Evolutionary conservation across 129 eudicot species (phyloP).

Genomic region (Chrysanthemum lavandulifolium): DNA sequence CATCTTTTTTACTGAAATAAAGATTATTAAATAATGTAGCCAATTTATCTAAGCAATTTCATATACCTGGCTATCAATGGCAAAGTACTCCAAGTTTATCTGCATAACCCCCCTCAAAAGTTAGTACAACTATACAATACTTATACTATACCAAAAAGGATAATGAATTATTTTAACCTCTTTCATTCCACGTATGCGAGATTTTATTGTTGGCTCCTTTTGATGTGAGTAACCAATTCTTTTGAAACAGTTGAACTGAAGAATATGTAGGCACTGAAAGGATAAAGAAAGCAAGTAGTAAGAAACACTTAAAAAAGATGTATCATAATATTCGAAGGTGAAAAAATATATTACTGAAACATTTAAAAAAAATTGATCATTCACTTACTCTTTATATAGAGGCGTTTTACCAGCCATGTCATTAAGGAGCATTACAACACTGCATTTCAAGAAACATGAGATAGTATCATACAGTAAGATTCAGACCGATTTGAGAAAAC

Average conservation of each 20-base stretch:
- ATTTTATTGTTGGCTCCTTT: constrained; percentile 63
- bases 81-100: constrained; percentile 98
- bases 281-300: constrained; percentile 17
- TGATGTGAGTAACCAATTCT: constrained; percentile 66
- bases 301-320: neutral
- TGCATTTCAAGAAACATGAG: constrained; percentile 43
- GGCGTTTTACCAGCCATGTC: constrained; percentile 89
- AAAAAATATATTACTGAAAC: constrained; percentile 5
- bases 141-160: constrained; percentile 1
- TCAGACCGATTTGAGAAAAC: neutral
- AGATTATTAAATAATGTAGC: neutral
- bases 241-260: constrained; percentile 73
- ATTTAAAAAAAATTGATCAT: neutral
- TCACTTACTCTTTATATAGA: constrained; percentile 77
- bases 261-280: constrained; percentile 76
- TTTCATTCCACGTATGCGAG: constrained; percentile 81
- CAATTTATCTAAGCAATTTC: constrained; percentile 15
- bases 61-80: constrained; percentile 91
- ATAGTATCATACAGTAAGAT: constrained; percentile 7
- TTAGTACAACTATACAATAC: constrained; percentile 8
- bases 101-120: constrained; percentile 43
- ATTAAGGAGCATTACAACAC: constrained; percentile 61
- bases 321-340: neutral
- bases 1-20: neutral
- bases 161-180: constrained; percentile 48